Evolutionary conservation across 2,329 filamentous ascomycete genomes (phyloP), one percentile per base, ranked within the genome.

Genomic region (Decorospora gaudefroyi): DNA sequence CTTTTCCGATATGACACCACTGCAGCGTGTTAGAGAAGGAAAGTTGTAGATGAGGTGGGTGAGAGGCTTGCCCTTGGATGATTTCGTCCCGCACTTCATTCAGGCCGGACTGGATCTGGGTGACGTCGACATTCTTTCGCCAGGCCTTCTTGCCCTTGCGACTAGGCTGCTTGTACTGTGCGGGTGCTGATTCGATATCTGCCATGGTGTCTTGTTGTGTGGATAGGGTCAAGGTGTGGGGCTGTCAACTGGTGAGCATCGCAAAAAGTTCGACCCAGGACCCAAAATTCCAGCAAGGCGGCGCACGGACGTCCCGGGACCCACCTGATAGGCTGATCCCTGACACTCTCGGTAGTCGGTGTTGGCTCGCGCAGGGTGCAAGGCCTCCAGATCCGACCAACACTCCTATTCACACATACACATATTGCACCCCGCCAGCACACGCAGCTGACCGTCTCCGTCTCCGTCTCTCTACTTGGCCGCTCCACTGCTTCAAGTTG

Each of bases 71-170:
- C 90, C 93, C 93, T 77, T 86, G 81, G 57, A 95, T 93, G 50
- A 96, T 86, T 75, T 97, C 88, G 46, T 95, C 87, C 62, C 93
- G 90, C 56, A 95, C 76, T 64, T 87, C 80, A 52, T 90, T 86
- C 22, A 99, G 81, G 49, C 93, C 93, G 40, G 86, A 76, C 62
- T 92, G 81, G 17, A 99, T 82, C 51, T 95, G 86, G 18, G 88
- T 86, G 51, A 97, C 82, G 73, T 99, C 90, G 71, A 99, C 90
- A 74, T 99, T 96, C 72, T 97, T 99, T 67, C 93, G 83, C 93
- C 93, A 99, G 21, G 93, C 92, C 76, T 95, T 97, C 75, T 97
- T 97, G 62, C 95, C 93, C 71, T 99, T 99, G 68, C 93, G 82
- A 4, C 92, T 97, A 17, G 90, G 83, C 72, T 99, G 93, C 53